phyloP scores from a whole-genome alignment of 2,329 filamentous ascomycete species.

The Colletotrichum echinochloae region DNA sequence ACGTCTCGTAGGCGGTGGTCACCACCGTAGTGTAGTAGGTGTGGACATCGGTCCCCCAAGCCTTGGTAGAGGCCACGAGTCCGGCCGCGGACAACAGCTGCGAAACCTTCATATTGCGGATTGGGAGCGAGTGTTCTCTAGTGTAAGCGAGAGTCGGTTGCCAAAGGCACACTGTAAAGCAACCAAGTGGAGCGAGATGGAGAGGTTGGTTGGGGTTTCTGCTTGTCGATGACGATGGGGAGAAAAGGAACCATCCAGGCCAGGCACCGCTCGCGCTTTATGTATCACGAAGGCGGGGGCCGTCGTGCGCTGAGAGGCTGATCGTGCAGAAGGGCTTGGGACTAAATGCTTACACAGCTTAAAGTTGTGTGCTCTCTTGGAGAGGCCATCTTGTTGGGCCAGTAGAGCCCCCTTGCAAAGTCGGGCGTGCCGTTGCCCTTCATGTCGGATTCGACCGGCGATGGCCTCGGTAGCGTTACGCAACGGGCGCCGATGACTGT shows the following conservation, averaged over 20 bases:
- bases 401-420: background rate
- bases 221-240: background rate
- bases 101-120: slow-evolving; percentile 53
- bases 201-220: background rate
- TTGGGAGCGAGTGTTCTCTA: slow-evolving; percentile 43
- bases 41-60: slow-evolving; percentile 42
- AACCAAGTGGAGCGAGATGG: slow-evolving; percentile 33
- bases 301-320: slow-evolving; percentile 1
- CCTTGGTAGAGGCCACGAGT: slow-evolving; percentile 48
- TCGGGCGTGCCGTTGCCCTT: slow-evolving; percentile 17
- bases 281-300: slow-evolving; percentile 22
- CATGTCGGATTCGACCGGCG: slow-evolving; percentile 5
- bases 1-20: slow-evolving; percentile 54
- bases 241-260: slow-evolving; percentile 3
- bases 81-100: slow-evolving; percentile 50
- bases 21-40: slow-evolving; percentile 53
- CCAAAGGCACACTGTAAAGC: slow-evolving; percentile 43
- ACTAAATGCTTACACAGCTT: slow-evolving; percentile 19
- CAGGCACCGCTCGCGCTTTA: slow-evolving; percentile 23
- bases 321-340: slow-evolving; percentile 20
- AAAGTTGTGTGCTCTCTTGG: slow-evolving; percentile 6
- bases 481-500: slow-evolving; percentile 31
- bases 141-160: slow-evolving; percentile 41
- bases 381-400: background rate
- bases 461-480: slow-evolving; percentile 17